Evolutionary conservation across 2,329 filamentous ascomycete species (phyloP), one percentile per base, ranked within the genome.

Genomic region (Paecilomyces dactylethromorphus): DNA sequence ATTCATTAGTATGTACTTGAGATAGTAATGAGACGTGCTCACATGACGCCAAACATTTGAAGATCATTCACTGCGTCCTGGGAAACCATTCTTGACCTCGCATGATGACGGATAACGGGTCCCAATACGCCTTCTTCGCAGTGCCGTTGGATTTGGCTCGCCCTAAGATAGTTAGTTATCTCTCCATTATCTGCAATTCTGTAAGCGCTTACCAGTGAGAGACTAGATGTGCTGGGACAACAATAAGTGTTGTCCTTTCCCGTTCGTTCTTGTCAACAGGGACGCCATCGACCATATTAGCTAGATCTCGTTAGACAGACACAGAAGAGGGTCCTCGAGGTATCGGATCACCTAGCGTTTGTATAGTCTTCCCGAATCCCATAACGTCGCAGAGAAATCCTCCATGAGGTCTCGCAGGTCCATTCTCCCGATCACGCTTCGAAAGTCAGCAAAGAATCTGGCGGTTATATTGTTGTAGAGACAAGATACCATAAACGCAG

Each of bases 361-460:
- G 70, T 2, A 75, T 66, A 0, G 74, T 76, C 60, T 77, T 78
- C 0, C 75, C 76, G 29, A 76, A 71, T 0, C 76, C 75, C 75
- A 77, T 77, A 10, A 70, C 68, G 56, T 78, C 75, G 31, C 71
- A 74, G 1, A 76, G 65, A 18, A 78, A 64, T 0, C 76, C 75
- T 5, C 75, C 76, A 15, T 55, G 60, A 1, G 74, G 71, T 39
- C 22, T 56, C 24, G 15, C 24, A 31, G 58, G 35, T 1, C 64
- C 63, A 6, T 58, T 64, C 53, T 75, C 72, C 15, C 71, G 67
- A n/a, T 69, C 59, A 32, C 68, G 69, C 71, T 74, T 39, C 22
- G n/a, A 39, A n/a, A 24, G 52, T 67, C 39, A 71, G 59, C 31
- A 35, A 26, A 56, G 21, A 39, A 26, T 11, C 10, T 49, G 2